These are phyloP conservation scores for Tricholoma hemisulphureum DNA, from an alignment of 768 basidiomycete genomes.

Conservation along the genomic window DNA sequence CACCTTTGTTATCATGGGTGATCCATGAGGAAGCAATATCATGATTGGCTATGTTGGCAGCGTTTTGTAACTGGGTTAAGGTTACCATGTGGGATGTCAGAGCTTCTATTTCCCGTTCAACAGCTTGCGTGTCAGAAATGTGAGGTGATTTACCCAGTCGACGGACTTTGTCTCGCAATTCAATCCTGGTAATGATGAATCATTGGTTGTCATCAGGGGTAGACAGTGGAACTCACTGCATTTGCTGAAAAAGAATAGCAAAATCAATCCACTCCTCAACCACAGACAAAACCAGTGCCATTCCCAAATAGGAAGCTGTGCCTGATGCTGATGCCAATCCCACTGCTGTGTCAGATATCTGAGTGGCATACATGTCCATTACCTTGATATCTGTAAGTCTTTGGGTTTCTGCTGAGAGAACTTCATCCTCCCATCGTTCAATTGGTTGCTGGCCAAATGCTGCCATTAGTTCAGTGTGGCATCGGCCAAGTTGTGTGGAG, in stretches of 20 bases:
- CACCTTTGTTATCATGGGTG: not conserved
- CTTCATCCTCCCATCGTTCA: not conserved
- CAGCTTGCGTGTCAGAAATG: not conserved
- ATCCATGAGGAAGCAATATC: not conserved
- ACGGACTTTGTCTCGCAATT: not conserved
- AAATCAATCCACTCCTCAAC: not conserved
- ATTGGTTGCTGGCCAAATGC: not conserved
- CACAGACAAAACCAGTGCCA: not conserved
- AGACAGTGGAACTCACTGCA: not conserved
- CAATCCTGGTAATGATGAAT: not conserved
- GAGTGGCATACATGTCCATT: not conserved
- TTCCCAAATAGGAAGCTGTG: not conserved
- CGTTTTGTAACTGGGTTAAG: not conserved
- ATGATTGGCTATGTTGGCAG: not conserved
- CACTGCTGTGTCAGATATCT: not conserved
- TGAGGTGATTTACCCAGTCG: not conserved
- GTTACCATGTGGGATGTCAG: not conserved
- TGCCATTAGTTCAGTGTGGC: not conserved
- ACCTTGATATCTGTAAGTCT: not conserved
- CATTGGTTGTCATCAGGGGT: not conserved
- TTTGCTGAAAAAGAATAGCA: not conserved
- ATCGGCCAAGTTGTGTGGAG: not conserved
- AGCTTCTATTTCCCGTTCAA: not conserved
- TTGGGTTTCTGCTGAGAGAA: not conserved
- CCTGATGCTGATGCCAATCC: not conserved